Evolutionary conservation across 331 rosid species (phyloP).

Genomic region (Erythrophleum ivorense): DNA sequence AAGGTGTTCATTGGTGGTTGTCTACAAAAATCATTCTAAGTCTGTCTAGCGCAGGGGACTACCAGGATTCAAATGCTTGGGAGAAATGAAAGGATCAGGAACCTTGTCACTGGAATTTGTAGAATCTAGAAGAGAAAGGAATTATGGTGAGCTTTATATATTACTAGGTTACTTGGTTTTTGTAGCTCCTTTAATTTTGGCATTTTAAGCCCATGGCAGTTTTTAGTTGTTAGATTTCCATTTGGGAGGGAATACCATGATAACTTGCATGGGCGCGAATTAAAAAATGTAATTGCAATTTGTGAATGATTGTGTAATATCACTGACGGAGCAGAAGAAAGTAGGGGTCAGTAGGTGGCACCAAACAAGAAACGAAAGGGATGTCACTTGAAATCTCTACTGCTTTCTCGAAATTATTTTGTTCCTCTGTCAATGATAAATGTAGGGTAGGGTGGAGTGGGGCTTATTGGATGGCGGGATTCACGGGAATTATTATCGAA

Average conservation of each 20-base stretch:
- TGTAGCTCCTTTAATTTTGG: background rate
- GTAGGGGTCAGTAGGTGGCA: background rate
- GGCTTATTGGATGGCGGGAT: background rate
- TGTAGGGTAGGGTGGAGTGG: background rate
- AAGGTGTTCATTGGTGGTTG: too few relatives aligned
- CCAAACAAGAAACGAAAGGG: background rate
- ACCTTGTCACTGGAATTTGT: background rate
- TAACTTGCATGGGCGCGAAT: background rate
- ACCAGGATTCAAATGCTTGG: background rate
- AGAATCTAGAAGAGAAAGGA: background rate
- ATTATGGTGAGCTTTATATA: background rate
- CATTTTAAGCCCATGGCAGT: background rate
- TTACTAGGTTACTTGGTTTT: background rate
- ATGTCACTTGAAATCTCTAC: background rate
- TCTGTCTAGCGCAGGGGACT: too few relatives aligned
- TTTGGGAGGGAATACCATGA: background rate
- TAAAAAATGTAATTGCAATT: background rate
- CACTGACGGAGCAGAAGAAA: too few relatives aligned
- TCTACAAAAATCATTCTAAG: too few relatives aligned
- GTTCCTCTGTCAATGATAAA: background rate
- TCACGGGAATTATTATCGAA: background rate
- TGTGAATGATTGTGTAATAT: background rate
- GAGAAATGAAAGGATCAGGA: background rate
- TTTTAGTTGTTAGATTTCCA: background rate
- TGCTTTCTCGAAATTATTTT: too few relatives aligned